Conservation (phyloP, 2,329 filamentous ascomycete species). For the Colletotrichum noveboracense region DNA sequence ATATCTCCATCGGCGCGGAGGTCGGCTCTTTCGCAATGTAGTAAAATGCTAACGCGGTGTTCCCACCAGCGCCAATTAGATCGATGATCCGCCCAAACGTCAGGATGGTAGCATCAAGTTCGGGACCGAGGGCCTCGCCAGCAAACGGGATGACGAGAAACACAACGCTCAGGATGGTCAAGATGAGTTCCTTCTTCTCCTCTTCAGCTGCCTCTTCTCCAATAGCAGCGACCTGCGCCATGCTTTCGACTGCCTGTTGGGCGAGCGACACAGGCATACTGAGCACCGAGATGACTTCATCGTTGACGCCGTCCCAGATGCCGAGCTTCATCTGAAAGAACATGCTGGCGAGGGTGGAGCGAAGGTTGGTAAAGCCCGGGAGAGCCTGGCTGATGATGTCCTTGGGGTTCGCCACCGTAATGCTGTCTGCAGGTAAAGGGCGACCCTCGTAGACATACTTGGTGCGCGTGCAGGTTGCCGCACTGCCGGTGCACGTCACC, state of each 20-base stretch:
- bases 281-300: background rate
- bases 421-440: background rate
- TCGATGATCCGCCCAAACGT: background rate
- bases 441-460: background rate
- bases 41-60: background rate
- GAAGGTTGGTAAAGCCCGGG: background rate
- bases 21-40: background rate
- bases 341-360: background rate
- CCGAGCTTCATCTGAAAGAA: background rate
- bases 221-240: background rate
- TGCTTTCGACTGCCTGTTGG: background rate
- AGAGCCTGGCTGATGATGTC: background rate
- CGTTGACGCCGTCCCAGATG: background rate
- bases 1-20: background rate
- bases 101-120: background rate
- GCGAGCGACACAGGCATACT: background rate
- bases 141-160: background rate
- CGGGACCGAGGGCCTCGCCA: background rate
- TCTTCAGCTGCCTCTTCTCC: background rate
- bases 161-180: background rate
- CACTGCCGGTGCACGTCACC: background rate
- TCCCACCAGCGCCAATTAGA: background rate
- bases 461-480: background rate
- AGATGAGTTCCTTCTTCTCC: background rate
- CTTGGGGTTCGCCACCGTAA: constrained; percentile 1